phyloP scores from a whole-genome alignment of 345 rosid genomes.

The Camelina hispida region DNA sequence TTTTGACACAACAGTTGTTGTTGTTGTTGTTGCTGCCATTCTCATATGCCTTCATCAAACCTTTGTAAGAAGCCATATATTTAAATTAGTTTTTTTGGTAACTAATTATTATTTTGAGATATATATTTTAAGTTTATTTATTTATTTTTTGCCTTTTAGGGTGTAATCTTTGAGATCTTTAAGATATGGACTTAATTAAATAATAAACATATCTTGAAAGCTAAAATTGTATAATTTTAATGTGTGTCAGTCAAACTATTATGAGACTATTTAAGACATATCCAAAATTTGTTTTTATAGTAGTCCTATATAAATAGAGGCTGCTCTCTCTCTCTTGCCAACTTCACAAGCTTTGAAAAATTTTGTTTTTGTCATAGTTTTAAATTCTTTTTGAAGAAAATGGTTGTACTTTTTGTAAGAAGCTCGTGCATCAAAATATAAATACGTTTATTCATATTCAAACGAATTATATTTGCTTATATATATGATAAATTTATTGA shows the following conservation, averaged over 20 bases:
- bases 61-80: too few species aligned
- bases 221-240: not conserved
- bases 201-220: not conserved
- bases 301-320: not conserved
- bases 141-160: not conserved
- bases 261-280: slow-evolving; percentile 1
- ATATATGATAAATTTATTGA: not conserved
- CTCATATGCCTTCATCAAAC: too few species aligned
- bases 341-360: not conserved
- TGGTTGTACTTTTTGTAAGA: slow-evolving; percentile 22
- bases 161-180: not conserved
- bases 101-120: too few species aligned
- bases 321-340: not conserved
- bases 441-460: not conserved
- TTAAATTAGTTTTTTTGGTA: too few species aligned
- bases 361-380: not conserved
- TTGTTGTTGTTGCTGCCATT: too few species aligned
- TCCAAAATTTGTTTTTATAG: not conserved
- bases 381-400: not conserved
- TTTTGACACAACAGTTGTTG: too few species aligned
- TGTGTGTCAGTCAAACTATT: not conserved
- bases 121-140: not conserved
- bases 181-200: not conserved
- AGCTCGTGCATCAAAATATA: not conserved
- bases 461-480: not conserved